phyloP scores from a whole-genome alignment of 331 rosid species.

The Malus hybrid region DNA sequence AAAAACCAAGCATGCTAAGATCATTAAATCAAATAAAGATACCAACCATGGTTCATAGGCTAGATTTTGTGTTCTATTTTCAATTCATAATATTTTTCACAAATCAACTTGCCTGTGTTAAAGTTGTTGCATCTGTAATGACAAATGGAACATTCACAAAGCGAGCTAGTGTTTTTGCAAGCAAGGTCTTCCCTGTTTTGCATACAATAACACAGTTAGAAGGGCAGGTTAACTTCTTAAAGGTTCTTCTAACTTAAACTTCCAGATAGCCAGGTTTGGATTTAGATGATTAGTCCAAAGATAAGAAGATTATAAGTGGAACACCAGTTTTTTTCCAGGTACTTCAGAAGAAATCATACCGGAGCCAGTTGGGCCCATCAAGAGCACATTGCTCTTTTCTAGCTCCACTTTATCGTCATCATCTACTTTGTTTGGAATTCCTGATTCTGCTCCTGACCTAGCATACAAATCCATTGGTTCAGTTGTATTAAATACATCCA shows the following conservation, averaged over 20 bases:
- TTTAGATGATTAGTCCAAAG: neutral
- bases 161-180: slow-evolving; percentile 93
- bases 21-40: neutral
- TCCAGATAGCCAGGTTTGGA: neutral
- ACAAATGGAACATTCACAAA: slow-evolving; percentile 97
- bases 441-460: slow-evolving; percentile 59
- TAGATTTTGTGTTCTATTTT: neutral
- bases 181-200: slow-evolving; percentile 87
- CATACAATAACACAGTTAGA: slow-evolving; percentile 27
- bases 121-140: slow-evolving; percentile 93
- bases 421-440: slow-evolving; percentile 37
- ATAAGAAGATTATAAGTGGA: neutral
- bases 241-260: neutral
- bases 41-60: neutral
- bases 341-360: slow-evolving; percentile 36
- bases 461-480: slow-evolving; percentile 32
- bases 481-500: slow-evolving; percentile 14
- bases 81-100: slow-evolving; percentile 9
- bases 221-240: neutral
- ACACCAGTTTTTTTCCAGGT: slow-evolving; percentile 8
- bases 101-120: slow-evolving; percentile 73
- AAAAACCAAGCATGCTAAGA: neutral
- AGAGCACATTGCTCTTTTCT: slow-evolving; percentile 95
- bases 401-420: slow-evolving; percentile 76
- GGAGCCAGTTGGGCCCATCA: slow-evolving; percentile 99